These are phyloP conservation scores for Helicosporidium sp. DNA, from an alignment of 139 green algal species.

Conservation along the genomic window DNA sequence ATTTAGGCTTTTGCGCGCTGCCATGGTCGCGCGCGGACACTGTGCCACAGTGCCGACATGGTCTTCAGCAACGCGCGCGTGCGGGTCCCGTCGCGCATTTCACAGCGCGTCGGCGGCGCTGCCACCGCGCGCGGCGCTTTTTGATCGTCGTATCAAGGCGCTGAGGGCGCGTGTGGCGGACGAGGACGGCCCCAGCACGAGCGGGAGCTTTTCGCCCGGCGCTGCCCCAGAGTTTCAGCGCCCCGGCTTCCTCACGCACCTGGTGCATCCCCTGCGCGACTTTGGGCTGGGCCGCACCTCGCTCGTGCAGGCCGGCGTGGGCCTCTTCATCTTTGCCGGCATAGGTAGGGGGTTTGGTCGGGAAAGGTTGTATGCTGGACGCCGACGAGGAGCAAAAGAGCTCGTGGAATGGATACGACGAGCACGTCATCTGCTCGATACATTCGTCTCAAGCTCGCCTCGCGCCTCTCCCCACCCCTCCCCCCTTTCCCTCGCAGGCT, in stretches of 20 bases:
- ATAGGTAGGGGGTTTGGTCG: constrained; percentile 21
- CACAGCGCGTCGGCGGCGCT: too few species aligned
- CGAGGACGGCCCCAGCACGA: too few species aligned
- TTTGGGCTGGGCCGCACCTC: constrained; percentile 59
- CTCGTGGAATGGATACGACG: constrained; percentile 1
- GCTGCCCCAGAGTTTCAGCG: too few species aligned
- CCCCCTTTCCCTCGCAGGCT: constrained; percentile 10
- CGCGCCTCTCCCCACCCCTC: background rate
- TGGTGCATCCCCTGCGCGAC: constrained; percentile 49
- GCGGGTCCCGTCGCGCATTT: too few species aligned
- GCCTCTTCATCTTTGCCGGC: constrained; percentile 60
- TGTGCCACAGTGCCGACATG: too few species aligned
- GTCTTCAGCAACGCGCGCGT: too few species aligned
- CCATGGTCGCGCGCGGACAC: too few species aligned
- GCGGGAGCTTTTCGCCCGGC: too few species aligned
- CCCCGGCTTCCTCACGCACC: constrained; percentile 17
- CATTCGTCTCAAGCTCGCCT: background rate
- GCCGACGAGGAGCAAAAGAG: background rate
- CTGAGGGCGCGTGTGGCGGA: too few species aligned
- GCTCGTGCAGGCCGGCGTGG: constrained; percentile 56
- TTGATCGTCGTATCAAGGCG: too few species aligned
- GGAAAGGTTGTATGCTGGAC: background rate
- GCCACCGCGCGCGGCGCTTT: too few species aligned
- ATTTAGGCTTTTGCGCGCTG: too few species aligned
- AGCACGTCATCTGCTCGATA: background rate